Evolutionary conservation across 2,329 filamentous ascomycete species (phyloP).

Genomic region (Hymenoscyphus repandus): DNA sequence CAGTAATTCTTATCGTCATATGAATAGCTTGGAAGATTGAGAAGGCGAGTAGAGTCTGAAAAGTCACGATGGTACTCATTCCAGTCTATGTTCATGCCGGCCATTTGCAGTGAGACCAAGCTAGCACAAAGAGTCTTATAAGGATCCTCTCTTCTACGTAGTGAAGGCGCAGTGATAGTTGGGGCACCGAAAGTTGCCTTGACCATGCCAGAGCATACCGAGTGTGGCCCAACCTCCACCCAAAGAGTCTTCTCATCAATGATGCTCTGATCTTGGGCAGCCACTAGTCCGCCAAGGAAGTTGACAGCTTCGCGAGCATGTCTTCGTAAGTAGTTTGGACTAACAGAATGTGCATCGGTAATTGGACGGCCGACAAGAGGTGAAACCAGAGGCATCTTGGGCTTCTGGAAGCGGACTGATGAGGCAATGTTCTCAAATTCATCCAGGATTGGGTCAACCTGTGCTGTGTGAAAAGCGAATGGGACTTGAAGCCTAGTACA

Average conservation of each 20-base stretch:
- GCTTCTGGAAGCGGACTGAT: conserved; percentile 49
- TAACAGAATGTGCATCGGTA: conserved; percentile 48
- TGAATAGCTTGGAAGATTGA: conserved; percentile 62
- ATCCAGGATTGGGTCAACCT: conserved; percentile 58
- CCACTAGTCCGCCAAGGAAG: conserved; percentile 57
- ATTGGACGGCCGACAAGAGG: conserved; percentile 59
- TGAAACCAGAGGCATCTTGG: conserved; percentile 59
- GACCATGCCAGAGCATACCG: conserved; percentile 64
- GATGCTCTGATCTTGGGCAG: conserved; percentile 50
- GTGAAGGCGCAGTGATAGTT: conserved; percentile 51
- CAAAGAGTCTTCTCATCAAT: conserved; percentile 59
- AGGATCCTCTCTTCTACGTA: conserved; percentile 57
- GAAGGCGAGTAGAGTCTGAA: conserved; percentile 49
- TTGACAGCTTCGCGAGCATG: conserved; percentile 66
- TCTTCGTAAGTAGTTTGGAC: conserved; percentile 57
- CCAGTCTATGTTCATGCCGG: conserved; percentile 62
- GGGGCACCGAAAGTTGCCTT: conserved; percentile 52
- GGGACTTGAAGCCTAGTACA: conserved; percentile 58
- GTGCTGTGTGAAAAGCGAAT: conserved; percentile 62
- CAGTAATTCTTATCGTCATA: conserved; percentile 69
- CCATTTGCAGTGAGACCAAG: conserved; percentile 54
- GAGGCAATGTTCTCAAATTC: conserved; percentile 51
- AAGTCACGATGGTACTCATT: conserved; percentile 64
- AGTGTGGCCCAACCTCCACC: conserved; percentile 70
- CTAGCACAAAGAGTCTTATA: conserved; percentile 58